Base-by-base conservation (phyloP, 805 yeast genomes). In the Millerozyma miso region DNA sequence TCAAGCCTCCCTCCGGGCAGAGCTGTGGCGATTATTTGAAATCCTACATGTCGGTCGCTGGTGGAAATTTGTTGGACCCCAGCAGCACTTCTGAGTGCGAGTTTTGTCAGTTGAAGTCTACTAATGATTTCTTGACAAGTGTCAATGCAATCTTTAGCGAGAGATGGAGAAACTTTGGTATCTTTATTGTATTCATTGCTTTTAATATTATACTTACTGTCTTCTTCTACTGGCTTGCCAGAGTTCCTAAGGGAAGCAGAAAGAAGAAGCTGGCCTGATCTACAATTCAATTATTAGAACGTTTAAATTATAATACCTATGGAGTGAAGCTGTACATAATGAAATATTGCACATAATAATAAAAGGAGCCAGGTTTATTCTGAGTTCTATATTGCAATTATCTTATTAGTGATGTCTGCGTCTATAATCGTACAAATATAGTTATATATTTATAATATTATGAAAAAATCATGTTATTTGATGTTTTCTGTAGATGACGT, bases 141-240 rank as follows among this genome's bases (percentile, higher is more conserved):
- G 59, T 76, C 41, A 61, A 68, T 43, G 69, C 84, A 12, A 41
- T 62, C 2, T 74, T 69, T 54, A 58, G 62, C n/a, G 67, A 76
- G 52, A 77, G 81, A 66, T 80, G 87, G 86, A 78, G 85, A 72
- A 77, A 81, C 55, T 71, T 71, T 50, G 87, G 87, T 52, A 70
- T 81, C 50, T 66, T 76, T 60, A 43, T 65, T 44, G 50, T 56
- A 4, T 70, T 62, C 49, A 61, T 65, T 43, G 63, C 52, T 13
- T 49, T 68, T 43, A 68, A 70, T 46, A 56, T 67, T 26, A 35
- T 65, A 13, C 42, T 58, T 2, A 56, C 72, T 12, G 47, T 65
- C 6, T 44, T 58, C 46, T 53, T 72, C 48, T 74, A 83, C 71
- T 81, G 85, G 83, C 56, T 79, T 19, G 78, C 81, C 10, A 78